Percentiles rank a stretch among this genome's conserved stretches.
phyloP scores from a whole-genome alignment of 176 grass and related monocot genomes.

The Oryza coarctata region DNA sequence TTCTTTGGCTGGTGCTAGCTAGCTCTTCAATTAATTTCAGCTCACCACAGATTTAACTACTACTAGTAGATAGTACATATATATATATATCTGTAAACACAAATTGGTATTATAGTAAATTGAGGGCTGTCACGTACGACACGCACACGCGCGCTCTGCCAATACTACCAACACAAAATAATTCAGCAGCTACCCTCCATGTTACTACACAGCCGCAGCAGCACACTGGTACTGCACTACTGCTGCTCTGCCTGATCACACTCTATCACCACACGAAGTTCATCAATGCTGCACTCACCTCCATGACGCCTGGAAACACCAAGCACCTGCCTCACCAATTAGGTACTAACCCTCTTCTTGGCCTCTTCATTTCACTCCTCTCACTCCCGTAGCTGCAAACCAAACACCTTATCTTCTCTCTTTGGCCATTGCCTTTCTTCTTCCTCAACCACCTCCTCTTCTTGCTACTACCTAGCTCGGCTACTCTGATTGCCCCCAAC shows the following conservation, averaged over 20 bases:
- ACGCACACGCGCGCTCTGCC: conserved; percentile 27
- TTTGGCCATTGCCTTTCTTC: not conserved
- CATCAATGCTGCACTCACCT: conserved; percentile 27
- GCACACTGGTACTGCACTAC: not conserved
- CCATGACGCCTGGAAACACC: not conserved
- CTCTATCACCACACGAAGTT: conserved; percentile 23
- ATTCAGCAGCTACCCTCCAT: not conserved
- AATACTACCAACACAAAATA: not conserved
- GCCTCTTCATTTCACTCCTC: not conserved
- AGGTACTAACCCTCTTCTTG: not conserved
- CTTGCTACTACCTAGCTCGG: not conserved
- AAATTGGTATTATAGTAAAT: too few relatives aligned
- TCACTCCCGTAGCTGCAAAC: not conserved
- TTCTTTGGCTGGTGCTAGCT: too few relatives aligned
- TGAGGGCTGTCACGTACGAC: conserved; percentile 11
- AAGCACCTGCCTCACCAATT: not conserved
- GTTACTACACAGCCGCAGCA: not conserved
- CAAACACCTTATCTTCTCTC: not conserved
- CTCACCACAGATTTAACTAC: too few relatives aligned
- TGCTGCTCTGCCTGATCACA: not conserved
- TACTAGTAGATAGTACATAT: too few relatives aligned
- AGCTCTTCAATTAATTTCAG: too few relatives aligned
- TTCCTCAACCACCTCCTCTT: not conserved
- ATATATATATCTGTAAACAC: too few relatives aligned
- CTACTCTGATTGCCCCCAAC: not conserved